Conservation (phyloP, 2,329 filamentous ascomycete species). For the Orbilia ellipsospora region DNA sequence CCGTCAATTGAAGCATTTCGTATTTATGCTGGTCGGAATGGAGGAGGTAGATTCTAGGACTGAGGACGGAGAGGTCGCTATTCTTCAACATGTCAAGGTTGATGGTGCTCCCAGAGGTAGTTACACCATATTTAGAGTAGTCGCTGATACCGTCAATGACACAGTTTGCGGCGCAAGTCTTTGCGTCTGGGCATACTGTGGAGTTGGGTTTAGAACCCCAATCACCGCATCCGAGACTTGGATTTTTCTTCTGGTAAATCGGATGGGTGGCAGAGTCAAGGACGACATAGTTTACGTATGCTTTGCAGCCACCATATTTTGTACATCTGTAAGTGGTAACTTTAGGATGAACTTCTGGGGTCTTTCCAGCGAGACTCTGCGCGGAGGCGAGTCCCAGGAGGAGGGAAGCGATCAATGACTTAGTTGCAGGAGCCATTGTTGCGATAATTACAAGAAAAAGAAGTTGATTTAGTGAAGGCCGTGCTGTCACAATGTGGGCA, state of each 20-base stretch:
- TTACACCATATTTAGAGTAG: constrained; percentile 65
- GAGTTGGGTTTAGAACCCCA: constrained; percentile 62
- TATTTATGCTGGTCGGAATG: constrained; percentile 64
- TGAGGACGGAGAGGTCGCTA: constrained; percentile 59
- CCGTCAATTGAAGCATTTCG: constrained; percentile 64
- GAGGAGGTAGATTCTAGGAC: constrained; percentile 65
- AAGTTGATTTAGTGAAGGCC: neutral
- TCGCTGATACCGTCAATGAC: constrained; percentile 69
- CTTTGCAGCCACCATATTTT: constrained; percentile 65
- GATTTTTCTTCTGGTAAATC: constrained; percentile 64
- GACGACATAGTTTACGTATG: constrained; percentile 66
- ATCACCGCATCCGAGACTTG: constrained; percentile 60
- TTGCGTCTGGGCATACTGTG: constrained; percentile 66
- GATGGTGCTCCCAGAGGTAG: constrained; percentile 61
- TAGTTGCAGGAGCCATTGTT: constrained; percentile 37
- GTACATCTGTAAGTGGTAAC: constrained; percentile 69
- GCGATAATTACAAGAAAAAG: constrained; percentile 13
- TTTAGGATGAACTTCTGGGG: constrained; percentile 67
- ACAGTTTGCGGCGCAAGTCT: constrained; percentile 68
- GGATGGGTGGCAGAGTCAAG: constrained; percentile 66
- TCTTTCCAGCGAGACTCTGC: constrained; percentile 63
- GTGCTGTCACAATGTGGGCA: no score
- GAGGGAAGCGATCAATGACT: constrained; percentile 50
- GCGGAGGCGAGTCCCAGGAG: constrained; percentile 60
- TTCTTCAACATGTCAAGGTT: constrained; percentile 60